phyloP scores from a whole-genome alignment of 768 basidiomycete species.

The Xerocomellus intermedius region DNA sequence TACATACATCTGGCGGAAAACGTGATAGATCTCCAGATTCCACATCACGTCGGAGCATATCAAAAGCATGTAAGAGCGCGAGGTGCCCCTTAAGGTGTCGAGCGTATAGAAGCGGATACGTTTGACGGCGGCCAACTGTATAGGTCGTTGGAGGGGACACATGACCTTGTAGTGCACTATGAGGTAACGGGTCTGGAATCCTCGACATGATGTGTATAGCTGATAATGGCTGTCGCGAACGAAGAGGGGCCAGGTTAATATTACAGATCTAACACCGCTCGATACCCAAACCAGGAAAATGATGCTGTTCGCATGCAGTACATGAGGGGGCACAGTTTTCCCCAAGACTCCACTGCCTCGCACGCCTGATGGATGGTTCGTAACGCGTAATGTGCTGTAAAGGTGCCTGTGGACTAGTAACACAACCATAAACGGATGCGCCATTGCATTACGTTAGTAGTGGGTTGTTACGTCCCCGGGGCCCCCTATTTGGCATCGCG shows the following conservation, averaged over 20 bases:
- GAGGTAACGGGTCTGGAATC: not conserved
- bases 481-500: no score
- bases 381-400: no score
- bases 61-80: conserved; percentile 25
- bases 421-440: no score
- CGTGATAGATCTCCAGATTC: conserved; percentile 10
- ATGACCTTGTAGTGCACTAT: not conserved
- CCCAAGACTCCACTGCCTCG: no score
- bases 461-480: no score
- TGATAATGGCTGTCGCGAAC: no score
- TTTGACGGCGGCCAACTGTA: not conserved
- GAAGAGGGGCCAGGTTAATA: not conserved
- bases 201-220: not conserved
- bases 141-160: not conserved
- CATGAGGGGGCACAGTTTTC: not conserved
- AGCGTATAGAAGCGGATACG: conserved; percentile 13
- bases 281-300: not conserved
- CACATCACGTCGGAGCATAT: conserved; percentile 18
- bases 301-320: no score
- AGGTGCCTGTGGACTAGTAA: no score
- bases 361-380: no score
- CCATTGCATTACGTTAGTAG: no score
- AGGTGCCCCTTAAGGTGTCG: conserved; percentile 30
- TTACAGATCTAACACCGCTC: not conserved
- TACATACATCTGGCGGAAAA: conserved; percentile 10